These are phyloP conservation scores for Eruca vesicaria DNA, from an alignment of 441 rosid genomes.

Conservation along the genomic window DNA sequence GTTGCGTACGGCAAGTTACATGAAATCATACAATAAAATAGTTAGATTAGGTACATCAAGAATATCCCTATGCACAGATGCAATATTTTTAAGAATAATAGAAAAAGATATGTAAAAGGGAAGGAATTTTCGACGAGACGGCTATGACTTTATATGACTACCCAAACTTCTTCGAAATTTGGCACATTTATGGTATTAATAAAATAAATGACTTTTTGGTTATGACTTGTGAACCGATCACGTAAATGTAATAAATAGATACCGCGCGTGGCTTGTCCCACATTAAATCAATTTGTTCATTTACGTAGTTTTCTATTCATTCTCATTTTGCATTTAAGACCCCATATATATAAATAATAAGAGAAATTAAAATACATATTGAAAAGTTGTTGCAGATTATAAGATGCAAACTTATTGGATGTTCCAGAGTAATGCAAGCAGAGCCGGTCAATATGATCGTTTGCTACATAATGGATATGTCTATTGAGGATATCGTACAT, in stretches of 20 bases:
- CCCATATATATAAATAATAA: not conserved
- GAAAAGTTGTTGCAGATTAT: too few species aligned
- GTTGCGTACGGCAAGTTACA: conserved; percentile 12
- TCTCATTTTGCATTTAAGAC: conserved; percentile 23
- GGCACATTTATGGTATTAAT: not conserved
- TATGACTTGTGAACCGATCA: not conserved
- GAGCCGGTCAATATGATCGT: too few species aligned
- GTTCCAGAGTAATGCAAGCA: too few species aligned
- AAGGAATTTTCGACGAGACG: not conserved
- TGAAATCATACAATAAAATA: conserved; percentile 5
- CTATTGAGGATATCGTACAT: too few species aligned
- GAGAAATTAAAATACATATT: not conserved
- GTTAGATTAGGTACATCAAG: conserved; percentile 26
- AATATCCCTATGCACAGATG: conserved; percentile 11
- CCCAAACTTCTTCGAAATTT: not conserved
- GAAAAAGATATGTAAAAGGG: not conserved
- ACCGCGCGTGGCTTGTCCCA: conserved; percentile 22
- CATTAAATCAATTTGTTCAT: not conserved
- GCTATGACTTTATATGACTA: not conserved
- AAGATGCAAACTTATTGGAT: too few species aligned
- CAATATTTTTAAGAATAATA: not conserved
- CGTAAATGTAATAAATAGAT: not conserved
- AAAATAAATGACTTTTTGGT: not conserved
- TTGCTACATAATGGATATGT: too few species aligned
- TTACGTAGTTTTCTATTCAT: not conserved